phyloP scores from a whole-genome alignment of 352 stramenopile genomes.

The Pythium pyrilobum region DNA sequence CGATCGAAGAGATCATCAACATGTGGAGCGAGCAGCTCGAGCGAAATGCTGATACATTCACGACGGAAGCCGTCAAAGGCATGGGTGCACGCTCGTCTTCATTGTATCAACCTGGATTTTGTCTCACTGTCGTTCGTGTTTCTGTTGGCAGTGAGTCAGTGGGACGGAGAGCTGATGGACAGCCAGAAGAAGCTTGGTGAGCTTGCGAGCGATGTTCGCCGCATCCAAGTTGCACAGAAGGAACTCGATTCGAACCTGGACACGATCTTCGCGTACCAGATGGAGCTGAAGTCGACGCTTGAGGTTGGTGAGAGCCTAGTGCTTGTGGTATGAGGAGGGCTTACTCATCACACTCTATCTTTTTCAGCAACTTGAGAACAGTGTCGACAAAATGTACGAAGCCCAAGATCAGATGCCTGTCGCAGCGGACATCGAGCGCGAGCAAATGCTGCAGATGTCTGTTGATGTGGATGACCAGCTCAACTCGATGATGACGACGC shows the following conservation, averaged over 20 bases:
- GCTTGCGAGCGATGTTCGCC: slow-evolving; percentile 73
- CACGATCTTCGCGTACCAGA: slow-evolving; percentile 86
- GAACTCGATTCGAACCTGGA: slow-evolving; percentile 84
- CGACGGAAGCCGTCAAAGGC: slow-evolving; percentile 85
- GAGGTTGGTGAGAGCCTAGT: slow-evolving; percentile 62
- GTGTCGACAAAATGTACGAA: slow-evolving; percentile 89
- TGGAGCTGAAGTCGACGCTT: slow-evolving; percentile 85
- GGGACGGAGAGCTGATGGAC: slow-evolving; percentile 82
- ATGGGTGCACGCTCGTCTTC: no score
- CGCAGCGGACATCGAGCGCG: slow-evolving; percentile 78
- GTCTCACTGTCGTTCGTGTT: not conserved
- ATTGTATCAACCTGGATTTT: no score
- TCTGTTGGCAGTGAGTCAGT: slow-evolving; percentile 58
- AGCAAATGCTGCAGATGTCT: slow-evolving; percentile 82
- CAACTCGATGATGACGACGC: slow-evolving; percentile 80
- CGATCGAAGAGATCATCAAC: slow-evolving; percentile 88
- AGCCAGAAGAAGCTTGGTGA: slow-evolving; percentile 83
- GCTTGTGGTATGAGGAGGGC: no score
- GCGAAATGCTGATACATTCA: slow-evolving; percentile 81
- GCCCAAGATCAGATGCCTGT: slow-evolving; percentile 81
- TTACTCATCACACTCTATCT: no score
- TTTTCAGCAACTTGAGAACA: slow-evolving; percentile 78
- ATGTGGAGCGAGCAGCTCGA: slow-evolving; percentile 87
- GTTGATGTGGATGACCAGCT: slow-evolving; percentile 85
- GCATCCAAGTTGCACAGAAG: slow-evolving; percentile 83